Conservation (phyloP, 805 yeast species). For the Pichia ethanolica region DNA sequence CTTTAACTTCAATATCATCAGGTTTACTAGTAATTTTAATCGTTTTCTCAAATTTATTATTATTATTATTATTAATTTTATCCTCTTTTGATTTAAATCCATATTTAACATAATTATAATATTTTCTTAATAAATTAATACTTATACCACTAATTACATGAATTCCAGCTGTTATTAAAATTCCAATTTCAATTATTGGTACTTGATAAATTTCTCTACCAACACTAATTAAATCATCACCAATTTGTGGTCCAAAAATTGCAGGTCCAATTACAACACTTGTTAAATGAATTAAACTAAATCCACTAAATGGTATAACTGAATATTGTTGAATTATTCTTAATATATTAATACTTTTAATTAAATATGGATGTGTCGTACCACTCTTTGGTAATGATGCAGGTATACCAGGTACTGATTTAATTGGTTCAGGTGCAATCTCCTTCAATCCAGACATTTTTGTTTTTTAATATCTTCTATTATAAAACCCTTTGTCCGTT, state of each 20-base stretch:
- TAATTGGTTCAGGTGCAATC: conserved; percentile 10
- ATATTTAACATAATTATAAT: conserved; percentile 23
- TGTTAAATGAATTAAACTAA: conserved; percentile 49
- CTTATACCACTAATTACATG: conserved; percentile 52
- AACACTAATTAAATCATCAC: conserved; percentile 50
- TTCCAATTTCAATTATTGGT: conserved; percentile 39
- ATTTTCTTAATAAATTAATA: conserved; percentile 33
- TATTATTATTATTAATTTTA: conserved; percentile 1
- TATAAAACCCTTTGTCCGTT: too few relatives aligned
- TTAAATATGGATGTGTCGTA: conserved; percentile 7
- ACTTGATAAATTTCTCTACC: conserved; percentile 56
- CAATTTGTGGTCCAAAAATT: conserved; percentile 33
- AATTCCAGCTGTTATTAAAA: conserved; percentile 39
- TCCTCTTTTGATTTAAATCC: conserved; percentile 8
- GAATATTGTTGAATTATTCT: conserved; percentile 46
- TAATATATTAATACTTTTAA: conserved; percentile 2
- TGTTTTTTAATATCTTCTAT: background rate
- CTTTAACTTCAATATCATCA: conserved; percentile 18
- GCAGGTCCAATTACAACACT: conserved; percentile 50
- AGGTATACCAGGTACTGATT: conserved; percentile 6
- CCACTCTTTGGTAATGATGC: conserved; percentile 1
- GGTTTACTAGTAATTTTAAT: conserved; percentile 5
- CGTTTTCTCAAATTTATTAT: conserved; percentile 1
- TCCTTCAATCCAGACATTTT: conserved; percentile 6
- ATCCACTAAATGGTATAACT: conserved; percentile 48